Evolutionary conservation across 345 rosid genomes (phyloP).

Genomic region (Ceriops tagal): DNA sequence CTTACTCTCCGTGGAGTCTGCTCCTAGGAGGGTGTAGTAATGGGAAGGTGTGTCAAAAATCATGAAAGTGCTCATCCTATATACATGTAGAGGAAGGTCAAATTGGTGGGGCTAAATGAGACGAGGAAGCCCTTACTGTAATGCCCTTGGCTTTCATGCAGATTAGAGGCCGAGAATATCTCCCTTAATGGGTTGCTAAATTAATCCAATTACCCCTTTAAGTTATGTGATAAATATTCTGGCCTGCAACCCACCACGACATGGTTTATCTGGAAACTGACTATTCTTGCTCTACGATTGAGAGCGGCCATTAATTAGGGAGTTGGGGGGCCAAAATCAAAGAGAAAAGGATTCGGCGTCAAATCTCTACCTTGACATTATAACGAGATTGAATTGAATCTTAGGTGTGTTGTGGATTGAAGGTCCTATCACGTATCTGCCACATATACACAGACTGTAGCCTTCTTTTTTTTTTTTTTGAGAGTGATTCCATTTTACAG

Average conservation of each 20-base stretch:
- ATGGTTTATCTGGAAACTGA: constrained; percentile 1
- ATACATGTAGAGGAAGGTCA: constrained; percentile 8
- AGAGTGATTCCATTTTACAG: no score
- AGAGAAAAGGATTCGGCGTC: no score
- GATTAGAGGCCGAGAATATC: background rate
- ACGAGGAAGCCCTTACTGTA: constrained; percentile 4
- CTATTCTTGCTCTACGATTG: background rate
- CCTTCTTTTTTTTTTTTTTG: no score
- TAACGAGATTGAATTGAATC: no score
- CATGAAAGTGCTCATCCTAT: background rate
- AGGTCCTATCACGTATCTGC: no score
- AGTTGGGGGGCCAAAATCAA: no score
- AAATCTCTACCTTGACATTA: no score
- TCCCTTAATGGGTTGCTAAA: background rate
- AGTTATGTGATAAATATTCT: constrained; percentile 10
- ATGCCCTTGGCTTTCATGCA: constrained; percentile 12
- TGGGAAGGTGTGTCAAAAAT: constrained; percentile 7
- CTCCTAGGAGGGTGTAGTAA: background rate
- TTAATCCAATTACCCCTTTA: background rate
- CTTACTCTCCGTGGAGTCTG: background rate
- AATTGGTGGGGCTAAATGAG: background rate
- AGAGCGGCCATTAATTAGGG: no score
- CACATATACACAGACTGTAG: no score
- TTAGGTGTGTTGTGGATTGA: no score
- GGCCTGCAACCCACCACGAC: constrained; percentile 6